Evolutionary conservation across 176 grass and related monocot species (phyloP), one percentile per base, ranked within the genome.

Genomic region (Carex littledalei): DNA sequence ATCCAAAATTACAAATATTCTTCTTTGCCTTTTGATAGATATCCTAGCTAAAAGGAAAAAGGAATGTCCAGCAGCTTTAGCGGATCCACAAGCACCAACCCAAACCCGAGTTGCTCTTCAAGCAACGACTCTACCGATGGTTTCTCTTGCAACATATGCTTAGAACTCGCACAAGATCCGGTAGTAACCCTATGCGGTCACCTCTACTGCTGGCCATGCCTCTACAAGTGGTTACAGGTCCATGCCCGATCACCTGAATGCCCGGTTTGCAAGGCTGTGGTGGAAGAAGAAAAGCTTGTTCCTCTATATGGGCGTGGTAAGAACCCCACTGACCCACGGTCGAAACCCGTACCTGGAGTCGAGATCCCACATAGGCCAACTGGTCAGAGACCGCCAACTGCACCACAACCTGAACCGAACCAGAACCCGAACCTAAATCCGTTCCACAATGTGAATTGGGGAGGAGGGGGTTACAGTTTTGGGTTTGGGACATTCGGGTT

Each of bases 121-220:
- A 84, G 86, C 87, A 92, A 70, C 41, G 64, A 81, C 84, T 57
- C 89, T 68, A 73, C 86, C 0, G 92, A 89, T 4, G 91, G 88
- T 79, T 98, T 98, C 11, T 91, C 94, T 64, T 94, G 95, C 80
- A 98, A 98, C 78, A 98, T 98, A 55, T 98, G 95, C 88, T 98
- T 98, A 57, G 95, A 98, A 84, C 60, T 93, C 32, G 91, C 95
- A 15, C 95, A 94, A 56, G 95, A 98, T 32, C 95, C 95, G 9
- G 88, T 98, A 52, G 92, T 98, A 14, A 98, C 95, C 29, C 89
- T 98, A 18, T 98, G 95, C 10, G 92, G 95, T 3, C 95, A 98
- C 80, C 89, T 98, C 20, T 98, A 93, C 76, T 98, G 95, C 75
- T 98, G 95, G 92, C 93, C 95, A 21, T 98, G 95, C 70, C 88